Evolutionary conservation across 345 rosid species (phyloP), one percentile per base, ranked within the genome.

Genomic region (Excoecaria agallocha): DNA sequence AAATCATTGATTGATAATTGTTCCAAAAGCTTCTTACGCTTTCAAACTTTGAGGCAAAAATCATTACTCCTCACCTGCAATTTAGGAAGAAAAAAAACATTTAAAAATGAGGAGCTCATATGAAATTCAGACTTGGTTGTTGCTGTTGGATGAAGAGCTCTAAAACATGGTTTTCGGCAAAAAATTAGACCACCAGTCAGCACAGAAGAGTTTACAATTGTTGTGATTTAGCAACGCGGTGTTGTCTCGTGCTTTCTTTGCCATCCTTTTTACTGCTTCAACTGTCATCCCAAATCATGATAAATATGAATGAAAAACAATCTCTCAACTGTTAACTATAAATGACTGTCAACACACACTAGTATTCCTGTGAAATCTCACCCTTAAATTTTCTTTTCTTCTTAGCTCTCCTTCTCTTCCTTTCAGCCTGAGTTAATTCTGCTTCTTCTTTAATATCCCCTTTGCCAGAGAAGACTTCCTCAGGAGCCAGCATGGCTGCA

Each of bases 401-500:
- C 77, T 85, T 91, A 74, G 99, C 99, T 85, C 99, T 93, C 85
- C 99, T 89, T 74, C 93, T 95, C 85, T 88, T 95, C 86, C 92
- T 89, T 57, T 95, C 98, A 62, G 79, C 91, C 80, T 87, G 87
- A 0, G 96, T 93, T 20, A 93, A 85, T 77, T 93, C 99, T 43
- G 88, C 66, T 80, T 90, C 98, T 72, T 91, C 99, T 84, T 93
- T 91, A 48, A 95, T 77, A 48, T 91, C 82, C 71, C 98, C 94
- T 88, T 87, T 91, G 66, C 97, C 94, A 1, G 82, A 59, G 84
- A 91, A 95, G 38, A 93, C 87, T 81, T 93, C 99, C 84, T 95
- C 96, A 12, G 98, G 99, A 64, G 98, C 99, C 80, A 93, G 89
- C 98, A 95, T 93, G 78, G 98, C 92, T 15, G 97, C 97, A 89